Evolutionary conservation across 495 filamentous ascomycete genomes (phyloP), one percentile per base, ranked within the genome.

Genomic region (Halenospora varia): DNA sequence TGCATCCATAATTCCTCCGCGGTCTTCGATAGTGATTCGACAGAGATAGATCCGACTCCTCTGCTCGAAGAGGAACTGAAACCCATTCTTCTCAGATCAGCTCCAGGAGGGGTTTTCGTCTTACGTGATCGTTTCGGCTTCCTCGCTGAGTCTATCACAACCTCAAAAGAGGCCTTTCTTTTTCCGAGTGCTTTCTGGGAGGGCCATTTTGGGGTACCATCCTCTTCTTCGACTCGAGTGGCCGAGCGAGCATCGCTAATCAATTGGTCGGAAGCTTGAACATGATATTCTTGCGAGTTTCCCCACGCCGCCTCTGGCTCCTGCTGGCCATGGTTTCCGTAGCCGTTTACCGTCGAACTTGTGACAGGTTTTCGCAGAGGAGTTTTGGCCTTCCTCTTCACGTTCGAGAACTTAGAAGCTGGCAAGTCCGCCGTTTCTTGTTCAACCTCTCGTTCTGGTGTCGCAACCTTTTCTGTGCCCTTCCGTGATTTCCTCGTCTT

Each of bases 161-260:
- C 46, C n/a, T 35, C 13, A n/a, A 53, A 42, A 2, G 50, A 50
- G 29, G 62, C 62, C 23, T 65, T 65, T 13, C 62, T 41, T 39
- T 65, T 65, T 3, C 62, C 59, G 2, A 62, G 45, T 13, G 62
- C 51, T 39, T 62, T 62, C 39, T 57, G 49, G 9, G 62, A 65
- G 11, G 62, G 55, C 15, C 23, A 25, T 8, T 45, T 49, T 11
- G 59, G 55, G 40, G 45, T 10, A 8, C 56, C 52, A 19, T 35
- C 49, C 22, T 48, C 48, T 24, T 52, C 51, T 13, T 4, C 10
- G 17, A 15, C 42, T 45, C 8, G 29, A 35, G 29, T 6, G 4
- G 13, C 29, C 29, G 29, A 35, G 29, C 29, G 29, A 35, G 29
- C 29, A 4, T 35, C 29, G 13, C 29, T 35, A 13, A 35, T 4